Conservation (phyloP, 2,329 filamentous ascomycete species). For the Sordariomycetes sp. region DNA sequence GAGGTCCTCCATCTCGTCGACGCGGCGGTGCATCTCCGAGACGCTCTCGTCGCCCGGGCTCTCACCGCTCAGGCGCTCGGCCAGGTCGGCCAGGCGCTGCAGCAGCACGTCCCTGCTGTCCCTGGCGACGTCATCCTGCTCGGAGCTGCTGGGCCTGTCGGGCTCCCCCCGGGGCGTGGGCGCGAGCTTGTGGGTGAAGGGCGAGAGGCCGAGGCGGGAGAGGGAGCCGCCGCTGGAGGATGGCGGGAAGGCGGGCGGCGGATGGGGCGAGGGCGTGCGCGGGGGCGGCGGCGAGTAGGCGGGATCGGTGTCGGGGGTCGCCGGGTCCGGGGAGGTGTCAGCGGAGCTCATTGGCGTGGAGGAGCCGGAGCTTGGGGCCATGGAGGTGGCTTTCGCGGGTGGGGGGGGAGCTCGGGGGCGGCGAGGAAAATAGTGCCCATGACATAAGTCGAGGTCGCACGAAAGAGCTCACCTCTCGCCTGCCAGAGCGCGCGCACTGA, state of each 20-base stretch:
- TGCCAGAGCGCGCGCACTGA: background rate
- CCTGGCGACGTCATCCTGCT: constrained; percentile 13
- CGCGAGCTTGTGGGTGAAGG: constrained; percentile 18
- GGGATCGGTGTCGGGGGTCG: background rate
- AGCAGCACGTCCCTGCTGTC: constrained; percentile 28
- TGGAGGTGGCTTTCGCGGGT: background rate
- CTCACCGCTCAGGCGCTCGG: constrained; percentile 22
- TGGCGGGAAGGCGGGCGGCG: constrained; percentile 10
- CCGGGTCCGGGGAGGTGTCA: background rate
- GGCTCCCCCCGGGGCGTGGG: constrained; percentile 1
- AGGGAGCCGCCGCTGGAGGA: constrained; percentile 16
- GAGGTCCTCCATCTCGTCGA: constrained; percentile 30
- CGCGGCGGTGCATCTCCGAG: constrained; percentile 24
- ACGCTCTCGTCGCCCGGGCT: constrained; percentile 18
- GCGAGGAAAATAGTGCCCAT: background rate
- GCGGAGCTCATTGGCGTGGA: constrained; percentile 1
- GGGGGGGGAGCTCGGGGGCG: background rate
- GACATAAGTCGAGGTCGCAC: background rate
- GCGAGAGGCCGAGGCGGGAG: constrained; percentile 17
- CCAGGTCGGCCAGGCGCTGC: constrained; percentile 24
- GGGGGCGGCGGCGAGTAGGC: background rate
- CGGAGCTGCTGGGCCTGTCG: background rate
- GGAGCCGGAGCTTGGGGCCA: background rate
- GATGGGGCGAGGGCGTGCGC: background rate
- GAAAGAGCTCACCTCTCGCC: background rate